Base-by-base conservation (phyloP, 768 basidiomycete species). In the Collybiopsis luxurians region DNA sequence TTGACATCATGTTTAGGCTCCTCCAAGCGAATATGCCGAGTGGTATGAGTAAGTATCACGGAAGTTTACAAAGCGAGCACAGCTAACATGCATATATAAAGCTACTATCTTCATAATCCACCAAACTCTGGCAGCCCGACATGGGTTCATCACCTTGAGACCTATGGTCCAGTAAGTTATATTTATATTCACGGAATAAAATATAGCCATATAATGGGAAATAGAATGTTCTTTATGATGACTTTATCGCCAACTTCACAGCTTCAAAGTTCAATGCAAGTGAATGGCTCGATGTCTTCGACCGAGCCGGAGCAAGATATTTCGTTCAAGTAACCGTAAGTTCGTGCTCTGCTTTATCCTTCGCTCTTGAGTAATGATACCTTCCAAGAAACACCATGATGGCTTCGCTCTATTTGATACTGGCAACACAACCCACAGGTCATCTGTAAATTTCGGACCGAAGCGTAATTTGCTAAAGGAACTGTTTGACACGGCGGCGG, bases 401-500 rank as follows among this genome's bases (percentile, higher is more conserved):
- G 85, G 85, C 0, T 84, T 78, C 56, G 72, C 71, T 1, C 62
- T 85, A 2, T 86, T 85, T 31, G 81, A 86, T 60, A 80, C 85
- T 2, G 73, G 71, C 48, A 73, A 81, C 51, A 80, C 82, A 3
- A 80, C 80, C 0, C 69, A 83, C 60, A 66, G 84, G 52, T 80
- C 73, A 45, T 79, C 77, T 23, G 73, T 80, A 7, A 60, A 78
- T 46, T 71, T 83, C 15, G 74, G 78, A 1, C 83, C 83, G 0
- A 69, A 78, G 59, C 75, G 79, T 7, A 80, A 85, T 63, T 73
- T 84, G 34, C 59, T 84, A 13, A 65, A 70, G 24, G 82, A 84
- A 53, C 68, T 85, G 15, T 69, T 85, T 62, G 68, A 73, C 13
- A 74, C 78, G 3, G 79, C 83, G 6, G 80, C 77, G 61, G 61